Evolutionary conservation across 208 protist species (phyloP), one percentile per base, ranked within the genome.

Genomic region (Leptomonas seymouri): DNA sequence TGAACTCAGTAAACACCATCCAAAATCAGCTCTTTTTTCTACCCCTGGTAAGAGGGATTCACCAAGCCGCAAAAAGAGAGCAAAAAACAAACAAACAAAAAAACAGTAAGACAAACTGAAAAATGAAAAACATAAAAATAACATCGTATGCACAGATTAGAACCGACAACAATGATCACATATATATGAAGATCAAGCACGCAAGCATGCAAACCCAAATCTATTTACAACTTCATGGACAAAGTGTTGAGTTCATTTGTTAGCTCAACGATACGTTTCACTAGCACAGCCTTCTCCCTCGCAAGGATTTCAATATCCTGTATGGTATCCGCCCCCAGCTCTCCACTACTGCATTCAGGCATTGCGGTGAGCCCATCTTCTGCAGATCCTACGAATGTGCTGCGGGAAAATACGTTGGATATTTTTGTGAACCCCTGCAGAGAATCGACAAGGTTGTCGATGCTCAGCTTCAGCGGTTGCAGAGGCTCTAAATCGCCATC

Each of bases 401-500:
- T 80, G 21, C 72, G 57, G 5, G 50, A 9, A 46, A 80, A 90
- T 12, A 71, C 64, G 57, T 72, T 76, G 8, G 64, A 46, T 11
- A 93, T 56, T 54, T 76, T 78, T 18, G 76, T 76, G 56, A 93
- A 93, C 5, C 70, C 79, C 6, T 67, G 63, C 55, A 93, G 49
- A 31, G 82, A 81, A 39, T 88, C 81, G 20, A 89, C 76, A 20
- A 91, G 62, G 57, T 91, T 93, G 60, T 91, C 80, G 44, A 89
- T 48, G 21, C 74, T 78, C n/a, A 90, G 46, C 16, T 78, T 77
- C 30, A 89, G 55, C 1, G 69, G 50, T 0, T 48, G 21, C 12
- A 51, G 18, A 11, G 44, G 16, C 0, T 50, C 42, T 11, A 0
- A 0, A 8, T 46, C 48, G 14, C 25, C 46, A 12, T 12, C 20